Evolutionary conservation across 495 filamentous ascomycete species (phyloP).

Genomic region (Daldinia caldariorum): DNA sequence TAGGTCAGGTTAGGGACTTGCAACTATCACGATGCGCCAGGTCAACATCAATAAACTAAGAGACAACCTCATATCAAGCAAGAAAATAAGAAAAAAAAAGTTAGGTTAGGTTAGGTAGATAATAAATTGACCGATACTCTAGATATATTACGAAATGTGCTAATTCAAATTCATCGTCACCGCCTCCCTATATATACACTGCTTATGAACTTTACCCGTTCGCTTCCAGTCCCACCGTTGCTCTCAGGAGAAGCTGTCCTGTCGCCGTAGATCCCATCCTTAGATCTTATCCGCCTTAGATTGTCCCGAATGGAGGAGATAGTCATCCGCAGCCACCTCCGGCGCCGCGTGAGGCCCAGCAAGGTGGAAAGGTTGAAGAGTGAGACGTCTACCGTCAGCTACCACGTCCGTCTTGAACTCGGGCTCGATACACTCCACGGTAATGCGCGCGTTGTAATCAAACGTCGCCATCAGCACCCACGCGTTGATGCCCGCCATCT

Average conservation of each 20-base stretch:
- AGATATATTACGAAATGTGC: no score
- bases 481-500: slow-evolving; percentile 46
- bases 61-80: no score
- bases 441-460: slow-evolving; percentile 43
- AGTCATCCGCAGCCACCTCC: neutral
- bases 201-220: neutral
- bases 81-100: no score
- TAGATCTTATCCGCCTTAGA: no score
- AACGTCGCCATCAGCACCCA: slow-evolving; percentile 44
- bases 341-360: neutral
- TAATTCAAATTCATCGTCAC: neutral
- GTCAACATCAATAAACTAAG: no score
- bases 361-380: slow-evolving; percentile 28
- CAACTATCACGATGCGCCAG: no score
- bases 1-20: no score
- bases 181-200: neutral
- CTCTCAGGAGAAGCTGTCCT: neutral
- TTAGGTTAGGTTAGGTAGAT: no score
- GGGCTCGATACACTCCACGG: slow-evolving; percentile 35
- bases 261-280: no score
- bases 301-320: neutral
- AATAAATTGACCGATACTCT: no score
- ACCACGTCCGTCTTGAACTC: slow-evolving; percentile 23
- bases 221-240: neutral
- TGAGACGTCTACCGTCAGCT: slow-evolving; percentile 30